These are phyloP conservation scores for Polytolypa hystricis DNA, from an alignment of 2,329 filamentous ascomycete genomes.

Conservation along the genomic window DNA sequence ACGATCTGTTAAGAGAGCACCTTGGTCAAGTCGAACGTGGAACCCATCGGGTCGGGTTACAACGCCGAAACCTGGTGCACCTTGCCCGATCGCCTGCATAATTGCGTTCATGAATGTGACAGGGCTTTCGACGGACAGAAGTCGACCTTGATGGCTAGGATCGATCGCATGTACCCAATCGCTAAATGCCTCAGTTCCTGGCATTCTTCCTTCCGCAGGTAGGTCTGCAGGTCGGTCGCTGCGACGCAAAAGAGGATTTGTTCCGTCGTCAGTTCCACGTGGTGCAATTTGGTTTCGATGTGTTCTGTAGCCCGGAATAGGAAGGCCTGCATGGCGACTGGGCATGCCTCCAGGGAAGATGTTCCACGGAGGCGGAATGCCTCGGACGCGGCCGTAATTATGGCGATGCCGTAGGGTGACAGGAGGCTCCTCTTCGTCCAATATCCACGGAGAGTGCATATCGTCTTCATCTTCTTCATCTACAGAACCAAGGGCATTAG, in stretches of 20 bases:
- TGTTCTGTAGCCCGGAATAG: slow-evolving; percentile 33
- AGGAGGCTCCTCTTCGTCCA: not conserved
- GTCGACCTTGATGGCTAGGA: slow-evolving; percentile 31
- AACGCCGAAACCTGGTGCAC: slow-evolving; percentile 31
- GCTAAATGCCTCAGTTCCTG: slow-evolving; percentile 33
- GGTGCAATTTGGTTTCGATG: slow-evolving; percentile 37
- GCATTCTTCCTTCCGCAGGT: slow-evolving; percentile 25
- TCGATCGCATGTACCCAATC: slow-evolving; percentile 45
- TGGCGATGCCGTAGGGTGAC: not conserved
- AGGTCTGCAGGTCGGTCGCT: slow-evolving; percentile 26
- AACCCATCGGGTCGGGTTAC: slow-evolving; percentile 39
- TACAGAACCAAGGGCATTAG: not conserved
- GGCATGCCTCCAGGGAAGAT: slow-evolving; percentile 48
- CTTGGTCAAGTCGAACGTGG: slow-evolving; percentile 45
- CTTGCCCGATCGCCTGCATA: slow-evolving; percentile 43
- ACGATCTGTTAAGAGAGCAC: slow-evolving; percentile 39
- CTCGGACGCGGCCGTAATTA: slow-evolving; percentile 44
- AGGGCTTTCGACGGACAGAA: slow-evolving; percentile 39
- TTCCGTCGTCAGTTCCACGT: slow-evolving; percentile 62
- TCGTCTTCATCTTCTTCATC: not conserved
- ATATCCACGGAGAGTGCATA: not conserved
- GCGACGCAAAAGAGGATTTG: slow-evolving; percentile 76
- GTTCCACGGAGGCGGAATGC: slow-evolving; percentile 50
- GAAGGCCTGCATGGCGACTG: slow-evolving; percentile 36
- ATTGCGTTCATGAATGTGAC: slow-evolving; percentile 48